Percentiles rank a stretch among this genome's conserved stretches.
phyloP scores from a whole-genome alignment of 768 basidiomycete species.

The Naganishia randhawae region DNA sequence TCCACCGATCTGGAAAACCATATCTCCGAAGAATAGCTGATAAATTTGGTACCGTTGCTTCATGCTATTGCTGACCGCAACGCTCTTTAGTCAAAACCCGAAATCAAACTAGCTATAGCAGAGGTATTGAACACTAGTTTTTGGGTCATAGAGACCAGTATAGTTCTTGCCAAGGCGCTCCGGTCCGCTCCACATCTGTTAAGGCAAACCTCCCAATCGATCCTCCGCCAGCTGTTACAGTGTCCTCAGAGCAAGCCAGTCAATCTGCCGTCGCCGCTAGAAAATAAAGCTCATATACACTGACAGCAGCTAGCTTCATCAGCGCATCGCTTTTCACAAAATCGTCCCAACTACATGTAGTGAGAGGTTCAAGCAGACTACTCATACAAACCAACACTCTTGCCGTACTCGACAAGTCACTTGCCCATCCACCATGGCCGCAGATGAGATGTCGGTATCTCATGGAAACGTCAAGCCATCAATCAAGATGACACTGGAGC shows the following conservation, averaged over 20 bases:
- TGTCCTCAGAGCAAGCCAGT: neutral
- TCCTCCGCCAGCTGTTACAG: neutral
- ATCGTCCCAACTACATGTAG: too few species aligned
- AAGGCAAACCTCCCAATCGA: neutral
- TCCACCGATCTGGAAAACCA: slow-evolving; percentile 10
- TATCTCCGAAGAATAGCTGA: neutral
- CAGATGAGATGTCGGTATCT: neutral
- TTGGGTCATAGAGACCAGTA: neutral
- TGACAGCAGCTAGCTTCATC: neutral
- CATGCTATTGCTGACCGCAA: neutral
- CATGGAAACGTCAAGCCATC: neutral
- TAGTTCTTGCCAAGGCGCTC: neutral
- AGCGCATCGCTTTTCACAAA: too few species aligned
- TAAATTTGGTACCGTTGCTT: slow-evolving; percentile 11
- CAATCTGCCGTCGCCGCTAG: neutral
- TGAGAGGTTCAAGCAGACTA: too few species aligned
- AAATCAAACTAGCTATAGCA: too few species aligned
- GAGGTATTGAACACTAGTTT: neutral
- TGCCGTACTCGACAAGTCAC: neutral
- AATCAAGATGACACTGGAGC: neutral
- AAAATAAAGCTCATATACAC: neutral
- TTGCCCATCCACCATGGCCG: neutral
- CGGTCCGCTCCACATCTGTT: neutral
- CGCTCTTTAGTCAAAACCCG: neutral
- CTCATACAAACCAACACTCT: neutral